Evolutionary conservation across 495 filamentous ascomycete species (phyloP).

Genomic region (Hypomontagnella submonticulosa): DNA sequence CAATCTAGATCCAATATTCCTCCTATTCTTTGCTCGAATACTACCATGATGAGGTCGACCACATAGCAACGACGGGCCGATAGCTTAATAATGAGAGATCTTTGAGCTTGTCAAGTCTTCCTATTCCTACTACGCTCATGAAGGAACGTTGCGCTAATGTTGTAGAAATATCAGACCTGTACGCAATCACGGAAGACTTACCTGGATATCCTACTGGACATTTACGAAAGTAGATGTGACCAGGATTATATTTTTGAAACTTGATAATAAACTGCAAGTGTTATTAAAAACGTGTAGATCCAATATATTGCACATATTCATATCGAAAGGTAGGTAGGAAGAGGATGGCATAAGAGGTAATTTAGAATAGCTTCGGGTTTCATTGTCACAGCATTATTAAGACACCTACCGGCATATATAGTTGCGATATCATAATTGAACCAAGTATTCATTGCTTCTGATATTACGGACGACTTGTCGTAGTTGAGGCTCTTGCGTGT

Average conservation of each 20-base stretch:
- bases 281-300: constrained; percentile 16
- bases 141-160: constrained; percentile 8
- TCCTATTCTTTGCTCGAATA: constrained; percentile 7
- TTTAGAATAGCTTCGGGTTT: background rate
- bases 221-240: background rate
- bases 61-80: constrained; percentile 20
- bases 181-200: constrained; percentile 2
- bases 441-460: too few relatives aligned
- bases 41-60: constrained; percentile 16
- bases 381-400: background rate
- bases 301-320: constrained; percentile 25
- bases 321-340: background rate
- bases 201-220: background rate
- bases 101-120: background rate
- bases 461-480: background rate
- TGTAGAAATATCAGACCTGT: background rate
- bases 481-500: constrained; percentile 19
- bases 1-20: constrained; percentile 19
- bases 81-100: constrained; percentile 5
- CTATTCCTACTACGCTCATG: background rate
- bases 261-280: background rate
- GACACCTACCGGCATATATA: too few relatives aligned
- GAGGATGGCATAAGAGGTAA: constrained; percentile 2
- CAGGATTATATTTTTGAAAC: constrained; percentile 5
- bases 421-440: too few relatives aligned